Evolutionary conservation across 2,329 filamentous ascomycete species (phyloP).

Genomic region (Penicillium sp.): DNA sequence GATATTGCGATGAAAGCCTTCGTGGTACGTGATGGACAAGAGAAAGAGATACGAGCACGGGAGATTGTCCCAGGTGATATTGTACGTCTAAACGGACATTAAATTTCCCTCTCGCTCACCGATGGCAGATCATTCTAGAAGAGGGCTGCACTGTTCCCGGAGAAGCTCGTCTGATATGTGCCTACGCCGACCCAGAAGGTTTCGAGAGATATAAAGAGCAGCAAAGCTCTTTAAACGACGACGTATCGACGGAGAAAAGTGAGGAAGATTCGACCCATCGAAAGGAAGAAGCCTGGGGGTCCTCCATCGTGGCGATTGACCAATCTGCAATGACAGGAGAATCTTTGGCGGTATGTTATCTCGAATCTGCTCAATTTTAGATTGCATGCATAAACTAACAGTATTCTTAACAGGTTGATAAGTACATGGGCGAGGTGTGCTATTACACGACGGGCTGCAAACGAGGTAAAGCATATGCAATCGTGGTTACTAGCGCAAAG

Average conservation of each 20-base stretch:
- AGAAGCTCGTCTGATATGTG: constrained; percentile 71
- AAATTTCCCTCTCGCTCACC: too few relatives aligned
- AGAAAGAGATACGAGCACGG: constrained; percentile 67
- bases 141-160: constrained; percentile 71
- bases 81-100: constrained; percentile 24
- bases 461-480: constrained; percentile 56
- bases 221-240: constrained; percentile 58
- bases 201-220: constrained; percentile 68
- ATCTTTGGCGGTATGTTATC: constrained; percentile 57
- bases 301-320: constrained; percentile 68
- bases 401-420: constrained; percentile 28
- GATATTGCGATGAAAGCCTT: constrained; percentile 74
- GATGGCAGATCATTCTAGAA: constrained; percentile 57
- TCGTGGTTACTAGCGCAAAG: constrained; percentile 66
- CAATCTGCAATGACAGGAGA: constrained; percentile 81
- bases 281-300: constrained; percentile 44
- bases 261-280: constrained; percentile 20
- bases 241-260: constrained; percentile 59
- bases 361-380: too few relatives aligned
- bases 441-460: constrained; percentile 68
- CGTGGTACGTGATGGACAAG: constrained; percentile 66
- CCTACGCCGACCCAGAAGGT: constrained; percentile 67
- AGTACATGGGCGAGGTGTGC: constrained; percentile 69
- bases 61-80: constrained; percentile 77
- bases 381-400: too few relatives aligned